Evolutionary conservation across 2,329 filamentous ascomycete species (phyloP).

Genomic region (Basipetospora chlamydospora): DNA sequence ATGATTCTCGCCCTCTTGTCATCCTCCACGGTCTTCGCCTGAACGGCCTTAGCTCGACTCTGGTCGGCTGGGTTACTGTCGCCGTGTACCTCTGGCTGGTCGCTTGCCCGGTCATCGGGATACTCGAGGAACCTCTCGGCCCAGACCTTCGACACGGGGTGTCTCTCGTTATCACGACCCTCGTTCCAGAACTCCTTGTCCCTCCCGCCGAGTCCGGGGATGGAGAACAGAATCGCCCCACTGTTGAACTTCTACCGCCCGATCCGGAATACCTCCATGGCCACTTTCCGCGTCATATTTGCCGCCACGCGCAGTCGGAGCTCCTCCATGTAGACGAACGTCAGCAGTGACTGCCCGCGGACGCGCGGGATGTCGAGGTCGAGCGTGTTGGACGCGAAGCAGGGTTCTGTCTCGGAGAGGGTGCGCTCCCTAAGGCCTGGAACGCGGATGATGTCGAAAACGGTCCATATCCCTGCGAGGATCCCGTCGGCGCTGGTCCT

Average conservation of each 20-base stretch:
- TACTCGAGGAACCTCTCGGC: conserved; percentile 9
- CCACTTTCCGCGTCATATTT: conserved; percentile 12
- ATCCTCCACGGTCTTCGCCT: background rate
- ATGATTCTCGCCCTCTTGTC: conserved; percentile 4
- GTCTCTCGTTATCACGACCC: background rate
- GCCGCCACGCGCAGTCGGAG: conserved; percentile 14
- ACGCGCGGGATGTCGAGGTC: conserved; percentile 11
- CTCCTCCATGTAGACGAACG: conserved; percentile 14
- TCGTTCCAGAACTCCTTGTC: conserved; percentile 9
- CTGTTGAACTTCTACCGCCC: background rate
- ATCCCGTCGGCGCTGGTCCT: conserved; percentile 16
- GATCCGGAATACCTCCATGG: conserved; percentile 6
- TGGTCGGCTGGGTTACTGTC: too few relatives aligned
- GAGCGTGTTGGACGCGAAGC: conserved; percentile 5
- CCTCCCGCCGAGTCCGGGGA: background rate
- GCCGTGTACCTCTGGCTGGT: background rate
- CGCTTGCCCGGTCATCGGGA: conserved; percentile 8
- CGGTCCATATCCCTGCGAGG: conserved; percentile 14
- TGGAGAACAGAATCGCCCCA: background rate
- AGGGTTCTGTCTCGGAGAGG: conserved; percentile 11
- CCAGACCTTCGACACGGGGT: conserved; percentile 9
- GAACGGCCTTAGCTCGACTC: too few relatives aligned
- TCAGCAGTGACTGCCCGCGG: conserved; percentile 12
- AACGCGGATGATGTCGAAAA: conserved; percentile 16
- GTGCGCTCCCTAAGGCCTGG: conserved; percentile 9